Conservation (phyloP, 192 early-diverging fungal genomes). For the Backusella psychrophila region DNA sequence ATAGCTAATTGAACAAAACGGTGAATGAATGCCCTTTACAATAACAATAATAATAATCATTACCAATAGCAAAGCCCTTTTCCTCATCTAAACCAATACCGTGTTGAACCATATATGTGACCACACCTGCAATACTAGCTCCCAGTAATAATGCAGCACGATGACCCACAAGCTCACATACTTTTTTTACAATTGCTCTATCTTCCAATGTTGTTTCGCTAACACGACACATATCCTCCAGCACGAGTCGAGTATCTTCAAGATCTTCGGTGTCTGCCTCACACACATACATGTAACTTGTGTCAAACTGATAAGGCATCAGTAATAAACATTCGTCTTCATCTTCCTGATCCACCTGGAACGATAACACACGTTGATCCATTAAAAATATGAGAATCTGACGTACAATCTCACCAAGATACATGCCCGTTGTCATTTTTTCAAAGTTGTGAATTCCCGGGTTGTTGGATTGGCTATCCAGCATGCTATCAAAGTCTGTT, state of each 20-base stretch:
- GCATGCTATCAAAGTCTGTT: conserved; percentile 75
- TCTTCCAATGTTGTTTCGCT: conserved; percentile 66
- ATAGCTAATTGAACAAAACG: conserved; percentile 20
- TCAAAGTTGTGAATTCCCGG: conserved; percentile 80
- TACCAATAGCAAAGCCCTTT: conserved; percentile 37
- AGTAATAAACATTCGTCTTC: conserved; percentile 43
- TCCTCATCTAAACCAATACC: conserved; percentile 27
- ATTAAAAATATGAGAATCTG: conserved; percentile 76
- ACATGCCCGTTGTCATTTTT: conserved; percentile 93
- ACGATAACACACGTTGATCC: conserved; percentile 66
- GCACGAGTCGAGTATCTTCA: conserved; percentile 57
- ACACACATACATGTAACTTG: conserved; percentile 68
- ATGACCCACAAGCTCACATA: conserved; percentile 74
- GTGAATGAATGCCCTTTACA: neutral
- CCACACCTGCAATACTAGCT: conserved; percentile 53
- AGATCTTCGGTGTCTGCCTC: conserved; percentile 66
- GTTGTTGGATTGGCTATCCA: conserved; percentile 81
- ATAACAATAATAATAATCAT: neutral
- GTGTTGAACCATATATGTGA: conserved; percentile 34
- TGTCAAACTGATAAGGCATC: conserved; percentile 72
- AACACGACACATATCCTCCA: conserved; percentile 72
- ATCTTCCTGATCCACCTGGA: conserved; percentile 31
- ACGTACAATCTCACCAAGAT: conserved; percentile 87
- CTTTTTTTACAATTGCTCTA: conserved; percentile 75
- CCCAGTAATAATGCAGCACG: conserved; percentile 68